phyloP scores from a whole-genome alignment of 768 basidiomycete species.

The Serendipita sp. region DNA sequence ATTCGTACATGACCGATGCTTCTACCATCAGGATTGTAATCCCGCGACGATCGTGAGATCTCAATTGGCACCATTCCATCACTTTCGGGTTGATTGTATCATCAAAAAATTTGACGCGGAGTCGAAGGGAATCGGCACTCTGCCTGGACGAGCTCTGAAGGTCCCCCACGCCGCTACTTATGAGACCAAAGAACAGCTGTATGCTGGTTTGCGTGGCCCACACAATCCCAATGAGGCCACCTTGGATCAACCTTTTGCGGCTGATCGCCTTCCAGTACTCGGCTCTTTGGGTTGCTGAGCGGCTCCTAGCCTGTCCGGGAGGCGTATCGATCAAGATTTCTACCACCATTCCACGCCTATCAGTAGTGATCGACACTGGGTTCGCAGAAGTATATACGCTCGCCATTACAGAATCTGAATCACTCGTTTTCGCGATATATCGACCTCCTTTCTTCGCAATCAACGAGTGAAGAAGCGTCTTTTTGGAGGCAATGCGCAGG shows the following conservation, averaged over 20 bases:
- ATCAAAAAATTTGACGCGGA: slow-evolving; percentile 52
- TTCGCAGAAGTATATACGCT: slow-evolving; percentile 14
- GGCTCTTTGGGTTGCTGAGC: slow-evolving; percentile 24
- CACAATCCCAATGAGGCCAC: slow-evolving; percentile 48
- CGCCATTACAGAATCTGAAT: slow-evolving; percentile 12
- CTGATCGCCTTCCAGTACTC: slow-evolving; percentile 48
- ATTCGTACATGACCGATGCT: slow-evolving; percentile 47
- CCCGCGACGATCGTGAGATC: slow-evolving; percentile 9
- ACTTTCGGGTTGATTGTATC: slow-evolving; percentile 34
- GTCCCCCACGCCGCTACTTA: not conserved
- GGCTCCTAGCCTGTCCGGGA: slow-evolving; percentile 37
- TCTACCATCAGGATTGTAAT: slow-evolving; percentile 33
- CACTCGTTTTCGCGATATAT: slow-evolving; percentile 9
- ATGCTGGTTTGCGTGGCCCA: slow-evolving; percentile 24
- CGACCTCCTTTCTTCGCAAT: slow-evolving; percentile 15
- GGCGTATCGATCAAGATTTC: slow-evolving; percentile 36
- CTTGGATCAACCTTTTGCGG: slow-evolving; percentile 41
- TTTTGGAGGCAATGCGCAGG: slow-evolving; percentile 14
- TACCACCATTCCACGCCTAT: slow-evolving; percentile 34
- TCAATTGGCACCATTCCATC: not conserved
- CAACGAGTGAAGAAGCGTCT: slow-evolving; percentile 9
- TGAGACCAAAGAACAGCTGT: not conserved
- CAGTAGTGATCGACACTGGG: slow-evolving; percentile 5
- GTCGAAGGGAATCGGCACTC: slow-evolving; percentile 22
- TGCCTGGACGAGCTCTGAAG: not conserved